These are phyloP conservation scores for Penicillium expansum DNA, from an alignment of 2,329 filamentous ascomycete species.

Conservation along the genomic window DNA sequence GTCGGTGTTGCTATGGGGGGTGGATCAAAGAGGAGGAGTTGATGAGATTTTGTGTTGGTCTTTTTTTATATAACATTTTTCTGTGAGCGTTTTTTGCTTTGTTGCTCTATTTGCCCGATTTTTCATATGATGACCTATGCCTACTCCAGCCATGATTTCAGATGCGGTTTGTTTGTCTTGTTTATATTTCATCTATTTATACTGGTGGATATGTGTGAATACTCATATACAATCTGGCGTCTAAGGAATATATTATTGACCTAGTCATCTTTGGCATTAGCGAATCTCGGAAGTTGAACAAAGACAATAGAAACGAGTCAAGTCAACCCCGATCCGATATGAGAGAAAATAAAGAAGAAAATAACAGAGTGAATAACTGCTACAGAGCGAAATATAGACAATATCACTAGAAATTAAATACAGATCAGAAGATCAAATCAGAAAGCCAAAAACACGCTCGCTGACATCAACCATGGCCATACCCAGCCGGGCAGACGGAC, in stretches of 20 bases:
- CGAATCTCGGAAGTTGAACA: neutral
- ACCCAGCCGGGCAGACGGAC: slow-evolving; percentile 10
- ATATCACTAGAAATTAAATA: slow-evolving; percentile 6
- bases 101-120: neutral
- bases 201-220: neutral
- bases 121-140: neutral
- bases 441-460: slow-evolving; percentile 18
- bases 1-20: slow-evolving; percentile 38
- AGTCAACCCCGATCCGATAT: neutral
- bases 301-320: neutral
- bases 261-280: neutral
- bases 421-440: neutral
- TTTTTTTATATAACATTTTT: neutral
- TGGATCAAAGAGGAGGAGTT: slow-evolving; percentile 25
- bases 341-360: neutral
- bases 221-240: neutral
- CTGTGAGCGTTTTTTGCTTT: neutral
- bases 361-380: neutral
- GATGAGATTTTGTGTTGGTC: slow-evolving; percentile 12
- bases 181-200: neutral
- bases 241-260: neutral
- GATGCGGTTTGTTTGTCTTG: neutral
- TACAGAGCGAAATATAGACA: neutral
- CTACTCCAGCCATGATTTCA: neutral
- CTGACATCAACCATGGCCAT: slow-evolving; percentile 30